Evolutionary conservation across 805 yeast species (phyloP), one percentile per base, ranked within the genome.

Genomic region (Candida takata): DNA sequence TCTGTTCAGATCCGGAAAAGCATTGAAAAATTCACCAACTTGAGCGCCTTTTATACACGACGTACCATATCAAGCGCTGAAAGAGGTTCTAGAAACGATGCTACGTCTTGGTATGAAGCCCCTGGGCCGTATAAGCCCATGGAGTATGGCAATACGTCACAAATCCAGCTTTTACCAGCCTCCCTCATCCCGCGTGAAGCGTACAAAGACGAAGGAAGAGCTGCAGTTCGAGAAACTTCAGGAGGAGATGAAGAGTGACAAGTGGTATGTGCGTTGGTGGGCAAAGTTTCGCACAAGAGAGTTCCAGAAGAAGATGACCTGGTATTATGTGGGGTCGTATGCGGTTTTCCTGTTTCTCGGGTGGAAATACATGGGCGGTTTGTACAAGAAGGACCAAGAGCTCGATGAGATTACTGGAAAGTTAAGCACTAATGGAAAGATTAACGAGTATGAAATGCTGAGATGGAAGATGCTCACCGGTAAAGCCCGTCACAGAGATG

Each of bases 331-430:
- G 28, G 74, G 72, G n/a, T 70, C 75, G 3, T 81, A 81, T 52
- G 64, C 65, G 2, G 61, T 70, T 8, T 71, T 79, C 49, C 54
- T 77, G 20, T 62, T 71, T 15, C 72, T 78, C 38, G 84, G 85
- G 35, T 67, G 74, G 38, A 69, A 69, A 51, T 77, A 78, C 54
- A 78, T 82, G 76, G 66, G 75, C 47, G 82, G 80, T 49, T 55
- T 81, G 34, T 82, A 72, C 54, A 60, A 65, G 30, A 77, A 77
- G 57, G 90, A 83, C 42, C 64, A 72, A 39, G 85, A 80, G 49
- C 60, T 76, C 40, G 70, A 63, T 55, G 40, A 50, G 45, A 42
- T 72, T 54, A 38, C 60, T 49, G 45, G 51, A 39, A 55, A 72
- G 62, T 49, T 65, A 58, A 51, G 47, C 17, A 37, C 48, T 15